Conservation (phyloP, 1,139 yeast species). For the Barnettozyma hawaiiensis region DNA sequence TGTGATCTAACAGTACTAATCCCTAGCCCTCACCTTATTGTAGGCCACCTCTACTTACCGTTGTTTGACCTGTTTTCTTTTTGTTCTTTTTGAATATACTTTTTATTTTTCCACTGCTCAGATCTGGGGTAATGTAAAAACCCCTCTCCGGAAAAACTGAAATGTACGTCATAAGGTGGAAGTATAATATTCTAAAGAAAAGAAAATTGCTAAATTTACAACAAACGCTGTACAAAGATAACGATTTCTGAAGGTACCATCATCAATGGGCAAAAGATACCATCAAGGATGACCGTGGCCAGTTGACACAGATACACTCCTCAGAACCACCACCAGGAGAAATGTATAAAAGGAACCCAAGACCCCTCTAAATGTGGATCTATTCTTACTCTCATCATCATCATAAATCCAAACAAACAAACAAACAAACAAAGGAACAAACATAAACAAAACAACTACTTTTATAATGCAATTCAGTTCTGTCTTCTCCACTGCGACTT, state of each 20-base stretch:
- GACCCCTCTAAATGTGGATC: not conserved
- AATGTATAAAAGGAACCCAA: not conserved
- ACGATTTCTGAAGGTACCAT: too few relatives aligned
- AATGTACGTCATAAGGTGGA: too few relatives aligned
- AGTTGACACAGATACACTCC: not conserved
- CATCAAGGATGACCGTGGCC: not conserved
- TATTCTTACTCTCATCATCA: not conserved
- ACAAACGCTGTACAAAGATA: too few relatives aligned
- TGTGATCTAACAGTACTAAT: too few relatives aligned
- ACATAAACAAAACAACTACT: not conserved
- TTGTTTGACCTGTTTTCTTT: too few relatives aligned
- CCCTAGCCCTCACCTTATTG: too few relatives aligned
- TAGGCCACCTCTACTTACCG: too few relatives aligned
- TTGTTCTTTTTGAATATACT: too few relatives aligned
- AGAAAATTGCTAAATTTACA: not conserved
- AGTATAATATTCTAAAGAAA: too few relatives aligned
- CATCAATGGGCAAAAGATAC: too few relatives aligned
- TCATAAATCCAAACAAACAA: not conserved
- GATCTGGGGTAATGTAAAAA: not conserved
- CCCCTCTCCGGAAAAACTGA: too few relatives aligned
- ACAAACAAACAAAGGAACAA: not conserved
- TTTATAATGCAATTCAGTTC: constrained; percentile 1
- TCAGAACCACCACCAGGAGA: not conserved
- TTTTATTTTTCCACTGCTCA: not conserved
- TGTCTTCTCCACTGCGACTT: not conserved